Conservation (phyloP, 495 filamentous ascomycete genomes). For the Aspergillus ellipticus region DNA sequence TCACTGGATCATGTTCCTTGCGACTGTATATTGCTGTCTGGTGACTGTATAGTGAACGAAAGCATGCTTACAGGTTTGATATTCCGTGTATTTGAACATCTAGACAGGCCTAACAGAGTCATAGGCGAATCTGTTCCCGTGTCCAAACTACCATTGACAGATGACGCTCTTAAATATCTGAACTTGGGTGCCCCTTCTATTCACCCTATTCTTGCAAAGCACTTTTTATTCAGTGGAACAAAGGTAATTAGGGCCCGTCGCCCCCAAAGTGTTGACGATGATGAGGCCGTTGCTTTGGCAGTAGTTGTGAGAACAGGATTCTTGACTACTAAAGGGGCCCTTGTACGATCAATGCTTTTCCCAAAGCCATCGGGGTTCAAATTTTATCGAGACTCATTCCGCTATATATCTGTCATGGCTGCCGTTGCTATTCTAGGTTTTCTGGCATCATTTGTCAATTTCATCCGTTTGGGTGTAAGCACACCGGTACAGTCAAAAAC, state of each 20-base stretch:
- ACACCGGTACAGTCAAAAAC: background rate
- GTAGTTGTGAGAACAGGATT: slow-evolving; percentile 93
- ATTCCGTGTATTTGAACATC: background rate
- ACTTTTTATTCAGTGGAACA: slow-evolving; percentile 91
- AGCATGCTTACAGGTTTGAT: slow-evolving; percentile 89
- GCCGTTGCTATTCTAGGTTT: slow-evolving; percentile 86
- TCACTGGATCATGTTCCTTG: slow-evolving; percentile 90
- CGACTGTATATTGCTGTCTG: slow-evolving; percentile 86
- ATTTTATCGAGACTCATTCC: slow-evolving; percentile 96
- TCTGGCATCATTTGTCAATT: slow-evolving; percentile 86
- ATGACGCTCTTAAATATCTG: slow-evolving; percentile 70
- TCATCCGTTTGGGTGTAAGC: slow-evolving; percentile 69
- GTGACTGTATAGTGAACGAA: slow-evolving; percentile 98
- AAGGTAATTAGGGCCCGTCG: slow-evolving; percentile 88
- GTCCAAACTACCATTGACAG: slow-evolving; percentile 82
- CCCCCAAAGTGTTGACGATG: slow-evolving; percentile 79
- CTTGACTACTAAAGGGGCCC: slow-evolving; percentile 92
- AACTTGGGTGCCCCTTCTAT: slow-evolving; percentile 76
- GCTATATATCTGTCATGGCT: slow-evolving; percentile 97
- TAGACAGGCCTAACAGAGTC: slow-evolving; percentile 18
- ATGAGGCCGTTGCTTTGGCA: slow-evolving; percentile 87
- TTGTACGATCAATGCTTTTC: slow-evolving; percentile 98
- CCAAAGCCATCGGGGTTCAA: slow-evolving; percentile 97
- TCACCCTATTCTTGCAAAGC: slow-evolving; percentile 72
- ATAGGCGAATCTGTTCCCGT: slow-evolving; percentile 93